Conservation (phyloP, 2,329 filamentous ascomycete species). For the Tolypocladium amazonense region DNA sequence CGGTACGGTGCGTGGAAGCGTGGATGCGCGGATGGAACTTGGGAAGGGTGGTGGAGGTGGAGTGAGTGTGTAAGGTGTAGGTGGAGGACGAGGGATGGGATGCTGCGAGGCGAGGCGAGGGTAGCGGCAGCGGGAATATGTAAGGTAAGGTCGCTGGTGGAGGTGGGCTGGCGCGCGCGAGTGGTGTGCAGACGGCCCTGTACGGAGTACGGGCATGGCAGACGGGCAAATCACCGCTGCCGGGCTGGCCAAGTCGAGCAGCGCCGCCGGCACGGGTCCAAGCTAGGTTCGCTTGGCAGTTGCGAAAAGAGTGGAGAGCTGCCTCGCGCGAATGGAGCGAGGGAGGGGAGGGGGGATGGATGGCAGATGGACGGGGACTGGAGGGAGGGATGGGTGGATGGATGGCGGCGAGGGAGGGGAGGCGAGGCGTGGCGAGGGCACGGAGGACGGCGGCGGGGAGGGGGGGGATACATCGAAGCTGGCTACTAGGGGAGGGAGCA, state of each 20-base stretch:
- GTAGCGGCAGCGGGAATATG: slow-evolving; percentile 1
- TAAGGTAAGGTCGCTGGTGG: background rate
- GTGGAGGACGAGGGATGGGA: slow-evolving; percentile 3
- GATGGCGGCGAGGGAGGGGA: background rate
- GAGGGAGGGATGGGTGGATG: background rate
- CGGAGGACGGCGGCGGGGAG: background rate
- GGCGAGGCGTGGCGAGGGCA: background rate
- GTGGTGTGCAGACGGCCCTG: background rate
- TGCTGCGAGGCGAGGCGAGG: slow-evolving; percentile 1
- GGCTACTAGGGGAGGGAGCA: too few relatives aligned
- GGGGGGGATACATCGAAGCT: background rate
- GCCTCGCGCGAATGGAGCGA: too few relatives aligned
- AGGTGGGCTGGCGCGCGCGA: background rate
- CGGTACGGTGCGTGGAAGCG: slow-evolving; percentile 4
- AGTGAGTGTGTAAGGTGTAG: slow-evolving; percentile 1
- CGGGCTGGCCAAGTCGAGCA: background rate
- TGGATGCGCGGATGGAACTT: slow-evolving; percentile 1
- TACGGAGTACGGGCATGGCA: background rate
- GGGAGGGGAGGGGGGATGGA: background rate
- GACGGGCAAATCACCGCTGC: background rate
- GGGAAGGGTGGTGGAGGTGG: slow-evolving; percentile 6
- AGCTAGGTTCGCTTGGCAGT: background rate
- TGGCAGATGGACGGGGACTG: too few relatives aligned
- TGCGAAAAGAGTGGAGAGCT: background rate
- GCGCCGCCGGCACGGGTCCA: background rate